A percentile compares a stretch with the other conserved stretches of the same genome.
phyloP scores from a whole-genome alignment of 1,284 basidiomycete species.

The Amylostereum areolatum region DNA sequence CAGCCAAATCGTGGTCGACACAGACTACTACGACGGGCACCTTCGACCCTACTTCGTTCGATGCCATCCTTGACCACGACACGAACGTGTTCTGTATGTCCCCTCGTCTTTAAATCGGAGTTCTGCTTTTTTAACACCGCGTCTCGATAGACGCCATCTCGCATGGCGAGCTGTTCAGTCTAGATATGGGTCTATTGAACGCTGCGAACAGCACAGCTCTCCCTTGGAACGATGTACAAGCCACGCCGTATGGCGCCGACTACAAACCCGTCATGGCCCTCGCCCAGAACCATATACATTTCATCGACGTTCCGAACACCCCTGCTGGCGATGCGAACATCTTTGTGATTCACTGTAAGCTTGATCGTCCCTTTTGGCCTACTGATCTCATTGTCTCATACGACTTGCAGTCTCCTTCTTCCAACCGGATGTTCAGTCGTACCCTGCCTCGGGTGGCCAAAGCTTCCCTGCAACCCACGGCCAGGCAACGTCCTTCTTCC shows the following conservation, averaged over 20 bases:
- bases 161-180: conserved; percentile 51
- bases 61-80: conserved; percentile 80
- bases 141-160: conserved; percentile 51
- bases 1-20: conserved; percentile 58
- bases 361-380: conserved; percentile 1
- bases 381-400: background rate
- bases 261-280: conserved; percentile 74
- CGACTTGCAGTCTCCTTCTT: conserved; percentile 59
- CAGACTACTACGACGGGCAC: conserved; percentile 44
- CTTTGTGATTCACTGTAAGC: conserved; percentile 85
- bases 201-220: conserved; percentile 51
- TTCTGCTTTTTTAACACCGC: background rate
- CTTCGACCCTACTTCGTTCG: conserved; percentile 52
- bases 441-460: conserved; percentile 39
- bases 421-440: conserved; percentile 72
- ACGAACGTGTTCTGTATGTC: conserved; percentile 75
- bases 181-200: conserved; percentile 61
- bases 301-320: conserved; percentile 66
- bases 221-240: conserved; percentile 56
- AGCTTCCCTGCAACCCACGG: conserved; percentile 74
- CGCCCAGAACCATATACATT: conserved; percentile 76
- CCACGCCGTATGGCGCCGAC: conserved; percentile 43
- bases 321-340: conserved; percentile 66
- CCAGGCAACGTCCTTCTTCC: conserved; percentile 74
- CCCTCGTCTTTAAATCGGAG: conserved; percentile 7